Conservation (phyloP, 306 rosid species). For the Cyamopsis tetragonoloba region DNA sequence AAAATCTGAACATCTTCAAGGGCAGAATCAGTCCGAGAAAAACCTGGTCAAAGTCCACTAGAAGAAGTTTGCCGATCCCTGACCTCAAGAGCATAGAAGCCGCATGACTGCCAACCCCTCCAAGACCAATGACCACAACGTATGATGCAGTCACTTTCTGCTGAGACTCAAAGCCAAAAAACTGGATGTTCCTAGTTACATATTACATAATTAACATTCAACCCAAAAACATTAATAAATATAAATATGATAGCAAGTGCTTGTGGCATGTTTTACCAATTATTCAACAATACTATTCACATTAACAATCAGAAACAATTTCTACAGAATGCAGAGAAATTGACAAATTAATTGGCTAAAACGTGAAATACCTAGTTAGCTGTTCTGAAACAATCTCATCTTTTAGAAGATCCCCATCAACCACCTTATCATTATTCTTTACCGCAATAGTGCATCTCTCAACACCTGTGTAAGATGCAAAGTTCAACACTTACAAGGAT, state of each 20-base stretch:
- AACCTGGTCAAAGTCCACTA: conserved; percentile 98
- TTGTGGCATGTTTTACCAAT: not conserved
- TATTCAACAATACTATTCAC: not conserved
- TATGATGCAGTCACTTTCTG: conserved; percentile 75
- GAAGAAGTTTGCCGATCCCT: conserved; percentile 91
- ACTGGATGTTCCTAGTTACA: conserved; percentile 77
- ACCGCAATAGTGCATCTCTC: conserved; percentile 33
- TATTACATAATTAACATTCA: conserved; percentile 20
- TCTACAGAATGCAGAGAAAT: not conserved
- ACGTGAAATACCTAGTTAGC: conserved; percentile 64
- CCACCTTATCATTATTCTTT: conserved; percentile 35
- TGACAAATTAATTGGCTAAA: not conserved
- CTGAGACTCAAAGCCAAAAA: conserved; percentile 79
- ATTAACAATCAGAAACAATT: not conserved
- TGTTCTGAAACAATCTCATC: conserved; percentile 96
- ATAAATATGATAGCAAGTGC: conserved; percentile 1
- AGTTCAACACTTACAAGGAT: conserved; percentile 19
- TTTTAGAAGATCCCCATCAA: conserved; percentile 46
- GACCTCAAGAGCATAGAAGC: conserved; percentile 92
- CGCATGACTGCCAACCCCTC: conserved; percentile 98
- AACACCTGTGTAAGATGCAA: conserved; percentile 31
- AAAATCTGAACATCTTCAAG: not conserved
- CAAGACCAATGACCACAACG: conserved; percentile 96
- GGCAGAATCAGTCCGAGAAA: conserved; percentile 21
- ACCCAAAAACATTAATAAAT: not conserved